Base-by-base conservation (phyloP, 2,329 filamentous ascomycete genomes). In the Fusarium bulbicola region DNA sequence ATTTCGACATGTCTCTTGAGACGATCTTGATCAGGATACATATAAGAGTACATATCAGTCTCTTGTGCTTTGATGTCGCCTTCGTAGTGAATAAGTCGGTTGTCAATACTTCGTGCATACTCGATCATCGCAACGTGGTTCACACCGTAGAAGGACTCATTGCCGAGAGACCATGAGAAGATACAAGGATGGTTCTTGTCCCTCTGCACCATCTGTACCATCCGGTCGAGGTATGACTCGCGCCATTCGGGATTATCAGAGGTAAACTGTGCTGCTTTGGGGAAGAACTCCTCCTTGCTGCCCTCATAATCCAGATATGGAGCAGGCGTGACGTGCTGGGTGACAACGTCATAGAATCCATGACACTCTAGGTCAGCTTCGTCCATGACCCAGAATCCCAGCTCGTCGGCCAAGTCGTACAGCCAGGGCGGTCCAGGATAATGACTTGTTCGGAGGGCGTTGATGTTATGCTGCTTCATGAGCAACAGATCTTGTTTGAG, bases 401-500 rank as follows among this genome's bases (percentile, higher is more conserved):
- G 8, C 26, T 67, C 63, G 7, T 67, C 65, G 6, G 65, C 65
- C 12, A 67, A 28, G 8, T 67, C 63, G 15, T 67, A 67, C 0
- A 67, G 4, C 65, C 65, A 67, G 4, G 65, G 65, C 1, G 67
- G 63, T 0, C 63, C 63, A 1, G 65, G 65, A 7, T 67, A 67
- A 12, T 67, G 65, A 0, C 65, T 67, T 6, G 63, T 67, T 37
- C 65, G 43, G 2, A 67, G 40, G 5, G 65, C 63, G 15, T 67
- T 67, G 11, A 67, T 67, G n/a, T 67, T 67, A 8, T 67, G 63
- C 16, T 67, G 65, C 18, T 67, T 67, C 65, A 67, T 67, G 5
- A 67, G 24, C 2, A 67, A 12, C 11, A 67, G 21, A 5, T 67
- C 65, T 26, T 67, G 63, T 6, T 39, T 67, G 10, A 67, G 46